Base-by-base conservation (phyloP, 164 flowering plant species). In the Aristolochia fimbriata region DNA sequence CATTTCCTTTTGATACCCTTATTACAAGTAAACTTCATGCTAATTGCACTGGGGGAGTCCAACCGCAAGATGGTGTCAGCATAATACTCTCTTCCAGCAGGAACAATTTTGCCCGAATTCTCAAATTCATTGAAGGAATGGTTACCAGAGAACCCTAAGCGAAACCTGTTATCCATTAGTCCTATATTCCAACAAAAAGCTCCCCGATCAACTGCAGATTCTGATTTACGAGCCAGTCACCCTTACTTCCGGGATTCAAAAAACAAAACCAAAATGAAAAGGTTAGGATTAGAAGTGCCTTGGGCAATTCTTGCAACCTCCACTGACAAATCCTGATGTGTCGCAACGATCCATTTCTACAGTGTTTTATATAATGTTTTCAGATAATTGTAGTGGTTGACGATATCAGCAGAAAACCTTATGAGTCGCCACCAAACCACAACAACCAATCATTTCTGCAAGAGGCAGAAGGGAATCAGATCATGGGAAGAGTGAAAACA, bases 291-390 rank as follows among this genome's bases (percentile, higher is more conserved):
- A 81, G 74, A 75, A 58, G 71, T 66, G 70, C 64, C 60, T 46
- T 37, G 47, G 69, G 55, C 71, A 61, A 73, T 33, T 66, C 52
- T 70, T 69, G 59, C 79, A 79, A 68, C 96, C 98, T 75, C 98
- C 96, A 57, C 98, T 92, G 23, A 92, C 98, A 73, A 92, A 89
- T 70, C 98, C 98, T 22, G 96, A 89, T n/a, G 98, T 91, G 66
- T 91, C 98, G 55, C 82, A 57, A 4, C 98, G 85, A 72, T 91
- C 98, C 98, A 91, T 90, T 77, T 74, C 43, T 51, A 62, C 19
- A 31, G 15, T 58, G 67, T 51, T 58, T 51, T 47, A 57, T 17
- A 22, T 31, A 53, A 6, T 60, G 65, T 22, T 22, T 49, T 68
- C 30, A 51, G 73, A 27, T 72, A 79, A 65, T 47, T 59, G 47